Percentiles rank a stretch among this genome's conserved stretches.
Conservation (phyloP, 106 monocot genomes). For the Acorus calamus region DNA sequence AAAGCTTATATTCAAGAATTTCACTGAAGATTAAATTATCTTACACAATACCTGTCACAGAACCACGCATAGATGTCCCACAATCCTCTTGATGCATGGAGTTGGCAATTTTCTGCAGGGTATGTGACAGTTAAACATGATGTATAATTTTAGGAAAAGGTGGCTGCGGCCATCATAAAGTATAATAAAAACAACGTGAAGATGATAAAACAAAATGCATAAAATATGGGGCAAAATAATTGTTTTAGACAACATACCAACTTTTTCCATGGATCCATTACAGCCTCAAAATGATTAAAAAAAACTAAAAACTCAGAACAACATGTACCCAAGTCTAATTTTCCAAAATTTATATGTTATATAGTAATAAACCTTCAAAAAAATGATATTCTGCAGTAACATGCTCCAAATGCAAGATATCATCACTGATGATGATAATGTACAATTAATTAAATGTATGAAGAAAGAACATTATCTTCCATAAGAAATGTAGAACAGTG, state of each 20-base stretch:
- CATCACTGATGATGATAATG: no score
- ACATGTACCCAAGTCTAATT: no score
- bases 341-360: no score
- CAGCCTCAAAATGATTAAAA: no score
- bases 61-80: slow-evolving; percentile 39
- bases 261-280: slow-evolving; percentile 13
- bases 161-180: background rate
- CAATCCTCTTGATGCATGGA: slow-evolving; percentile 40
- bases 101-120: slow-evolving; percentile 42
- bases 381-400: no score
- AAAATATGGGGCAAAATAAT: background rate
- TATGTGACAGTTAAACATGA: background rate
- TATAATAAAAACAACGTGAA: background rate
- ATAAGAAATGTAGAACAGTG: no score
- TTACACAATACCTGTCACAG: slow-evolving; percentile 45
- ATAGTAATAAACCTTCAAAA: no score
- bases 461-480: no score
- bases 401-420: no score
- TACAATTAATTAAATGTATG: no score
- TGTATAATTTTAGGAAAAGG: no score
- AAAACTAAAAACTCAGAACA: no score
- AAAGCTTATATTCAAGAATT: background rate
- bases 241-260: slow-evolving; percentile 16
- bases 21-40: slow-evolving; percentile 1
- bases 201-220: background rate